Percentiles rank a stretch among this genome's conserved stretches.
These are phyloP conservation scores for Spirogloea muscicola DNA, from an alignment of 139 green algal genomes.

Conservation along the genomic window DNA sequence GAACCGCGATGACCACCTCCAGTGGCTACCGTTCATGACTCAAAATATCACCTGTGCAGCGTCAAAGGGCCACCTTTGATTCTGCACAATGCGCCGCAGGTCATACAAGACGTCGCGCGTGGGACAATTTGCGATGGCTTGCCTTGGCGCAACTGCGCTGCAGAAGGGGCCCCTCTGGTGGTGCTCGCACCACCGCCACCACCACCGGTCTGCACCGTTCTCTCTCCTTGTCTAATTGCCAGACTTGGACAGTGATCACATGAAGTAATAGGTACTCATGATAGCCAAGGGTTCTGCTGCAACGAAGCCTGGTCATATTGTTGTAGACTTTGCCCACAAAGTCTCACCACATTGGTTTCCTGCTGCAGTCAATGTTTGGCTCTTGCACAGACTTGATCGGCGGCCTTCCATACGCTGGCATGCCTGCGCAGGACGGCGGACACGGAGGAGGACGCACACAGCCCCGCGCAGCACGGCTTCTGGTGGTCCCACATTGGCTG, in stretches of 20 bases:
- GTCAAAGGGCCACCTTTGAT: too few species aligned
- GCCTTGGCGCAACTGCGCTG: slow-evolving; percentile 7
- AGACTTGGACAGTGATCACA: background rate
- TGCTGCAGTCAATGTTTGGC: background rate
- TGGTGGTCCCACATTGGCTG: slow-evolving; percentile 46
- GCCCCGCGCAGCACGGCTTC: slow-evolving; percentile 37
- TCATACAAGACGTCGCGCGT: slow-evolving; percentile 30
- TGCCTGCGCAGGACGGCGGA: slow-evolving; percentile 24
- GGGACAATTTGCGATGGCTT: slow-evolving; percentile 22
- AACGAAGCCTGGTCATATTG: background rate
- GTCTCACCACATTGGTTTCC: background rate
- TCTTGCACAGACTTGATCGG: too few species aligned
- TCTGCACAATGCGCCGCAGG: too few species aligned
- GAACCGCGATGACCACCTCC: too few species aligned
- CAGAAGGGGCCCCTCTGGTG: slow-evolving; percentile 47
- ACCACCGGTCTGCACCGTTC: slow-evolving; percentile 23
- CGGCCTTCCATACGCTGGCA: background rate
- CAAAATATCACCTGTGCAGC: too few species aligned
- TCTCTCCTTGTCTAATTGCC: background rate
- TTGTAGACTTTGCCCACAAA: background rate
- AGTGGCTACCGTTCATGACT: too few species aligned
- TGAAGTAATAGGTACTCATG: background rate
- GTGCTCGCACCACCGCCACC: slow-evolving; percentile 41
- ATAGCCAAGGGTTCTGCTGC: background rate
- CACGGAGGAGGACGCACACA: slow-evolving; percentile 38